Base-by-base conservation (phyloP, 75 land plant species). In the Pinus taeda region DNA sequence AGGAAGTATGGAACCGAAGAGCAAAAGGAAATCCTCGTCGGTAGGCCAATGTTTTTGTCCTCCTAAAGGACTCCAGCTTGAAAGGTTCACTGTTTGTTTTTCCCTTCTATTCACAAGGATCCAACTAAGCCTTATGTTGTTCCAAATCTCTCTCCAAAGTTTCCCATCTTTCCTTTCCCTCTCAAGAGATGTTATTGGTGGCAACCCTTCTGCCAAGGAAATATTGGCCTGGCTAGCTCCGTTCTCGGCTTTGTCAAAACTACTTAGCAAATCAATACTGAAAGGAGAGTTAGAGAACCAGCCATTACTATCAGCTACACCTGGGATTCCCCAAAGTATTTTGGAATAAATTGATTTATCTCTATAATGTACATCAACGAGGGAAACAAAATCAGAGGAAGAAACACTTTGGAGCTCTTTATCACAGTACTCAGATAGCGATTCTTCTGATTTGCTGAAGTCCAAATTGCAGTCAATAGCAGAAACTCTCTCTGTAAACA, bases 261-360 rank as follows among this genome's bases (percentile, higher is more conserved):
- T 6, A 18, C 33, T 71, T 3, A 79, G 57, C n/a, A 80, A 60
- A 71, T 84, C 79, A 29, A 86, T 56, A 30, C 87, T 80, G 81
- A 86, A 86, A 62, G 88, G 88, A 39, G 86, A 84, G 60, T 66
- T 79, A 49, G 78, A 79, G 58, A 86, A 86, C 88, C 88, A 86
- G 17, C 75, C 82, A n/a, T 45, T 20, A 30, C 64, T 42, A 11
- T 75, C 75, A 36, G 66, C 86, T 15, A 77, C 69, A 18, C 76
- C 79, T 0, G 88, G 87, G 56, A 86, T 80, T 5, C 88, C 88
- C 22, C 63, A 21, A 12, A 84, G 42, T 4, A 69, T 56, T 73
- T 69, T 60, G 14, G 88, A 84, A 5, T 75, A 70, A n/a, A 86
- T 57, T 7, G 82, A 21, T 4, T 76, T 73, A 26, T 82, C 87